Conservation (phyloP, 805 yeast genomes). For the Nadsonia fulvescens region DNA sequence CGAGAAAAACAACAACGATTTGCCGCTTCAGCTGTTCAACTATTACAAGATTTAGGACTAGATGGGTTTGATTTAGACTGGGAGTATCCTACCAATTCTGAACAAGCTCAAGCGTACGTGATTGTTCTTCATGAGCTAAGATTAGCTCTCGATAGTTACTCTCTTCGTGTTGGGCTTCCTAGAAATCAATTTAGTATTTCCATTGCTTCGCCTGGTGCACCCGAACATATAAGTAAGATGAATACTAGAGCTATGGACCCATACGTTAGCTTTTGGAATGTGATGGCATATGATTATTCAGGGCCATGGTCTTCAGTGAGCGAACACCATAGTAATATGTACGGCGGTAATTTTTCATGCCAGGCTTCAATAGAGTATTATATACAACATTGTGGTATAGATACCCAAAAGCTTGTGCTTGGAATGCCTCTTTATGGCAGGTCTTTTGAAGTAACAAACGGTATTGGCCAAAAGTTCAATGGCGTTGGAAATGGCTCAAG, state of each 20-base stretch:
- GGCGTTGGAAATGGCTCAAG: constrained; percentile 26
- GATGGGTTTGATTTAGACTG: constrained; percentile 92
- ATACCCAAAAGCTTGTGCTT: constrained; percentile 36
- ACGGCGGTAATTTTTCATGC: constrained; percentile 28
- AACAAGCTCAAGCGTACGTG: constrained; percentile 29
- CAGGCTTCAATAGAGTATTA: constrained; percentile 31
- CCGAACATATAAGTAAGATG: constrained; percentile 26
- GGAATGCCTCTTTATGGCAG: constrained; percentile 87
- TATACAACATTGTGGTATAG: constrained; percentile 24
- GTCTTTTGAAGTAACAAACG: constrained; percentile 26
- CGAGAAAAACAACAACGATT: constrained; percentile 26
- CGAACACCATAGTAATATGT: constrained; percentile 57
- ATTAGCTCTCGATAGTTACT: constrained; percentile 23
- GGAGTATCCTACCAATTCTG: constrained; percentile 56
- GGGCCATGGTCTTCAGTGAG: constrained; percentile 57
- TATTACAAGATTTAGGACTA: constrained; percentile 39
- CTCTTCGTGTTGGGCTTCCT: constrained; percentile 13
- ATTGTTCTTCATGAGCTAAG: constrained; percentile 26
- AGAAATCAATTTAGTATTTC: constrained; percentile 30
- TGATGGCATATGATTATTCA: constrained; percentile 81
- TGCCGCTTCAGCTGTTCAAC: constrained; percentile 27
- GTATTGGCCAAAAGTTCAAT: constrained; percentile 25
- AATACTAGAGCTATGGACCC: constrained; percentile 36
- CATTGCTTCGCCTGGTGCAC: constrained; percentile 60
- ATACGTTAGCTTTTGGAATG: constrained; percentile 52